Percentiles rank a stretch among this genome's conserved stretches.
Evolutionary conservation across 495 filamentous ascomycete species (phyloP).

Genomic region (Aspergillus panamensis): DNA sequence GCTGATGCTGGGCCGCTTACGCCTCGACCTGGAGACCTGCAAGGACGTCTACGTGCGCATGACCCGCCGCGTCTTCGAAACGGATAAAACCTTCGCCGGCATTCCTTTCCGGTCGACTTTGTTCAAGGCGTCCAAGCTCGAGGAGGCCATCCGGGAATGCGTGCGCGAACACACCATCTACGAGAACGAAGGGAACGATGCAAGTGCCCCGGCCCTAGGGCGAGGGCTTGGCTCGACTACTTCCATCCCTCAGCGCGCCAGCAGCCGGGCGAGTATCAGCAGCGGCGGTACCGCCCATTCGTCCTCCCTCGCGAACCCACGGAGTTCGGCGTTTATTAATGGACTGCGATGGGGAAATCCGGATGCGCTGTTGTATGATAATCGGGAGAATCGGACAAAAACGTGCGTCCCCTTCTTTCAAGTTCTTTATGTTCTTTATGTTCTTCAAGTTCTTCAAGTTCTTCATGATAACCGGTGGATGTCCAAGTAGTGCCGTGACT

Average conservation of each 20-base stretch:
- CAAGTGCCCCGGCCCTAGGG: too few species aligned
- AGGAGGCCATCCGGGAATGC: constrained; percentile 88
- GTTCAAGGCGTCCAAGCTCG: constrained; percentile 93
- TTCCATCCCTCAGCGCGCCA: constrained; percentile 42
- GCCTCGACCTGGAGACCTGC: constrained; percentile 91
- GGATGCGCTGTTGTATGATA: constrained; percentile 71
- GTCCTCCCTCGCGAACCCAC: constrained; percentile 26
- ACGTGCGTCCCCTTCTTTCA: constrained; percentile 61
- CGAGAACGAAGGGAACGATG: constrained; percentile 76
- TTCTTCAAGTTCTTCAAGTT: not conserved
- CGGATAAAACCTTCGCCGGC: constrained; percentile 93
- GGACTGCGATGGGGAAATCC: constrained; percentile 54
- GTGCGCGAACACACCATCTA: constrained; percentile 82
- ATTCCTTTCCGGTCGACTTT: constrained; percentile 90
- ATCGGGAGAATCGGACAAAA: constrained; percentile 81
- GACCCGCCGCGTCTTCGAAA: constrained; percentile 92
- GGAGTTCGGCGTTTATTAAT: constrained; percentile 40
- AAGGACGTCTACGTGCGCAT: constrained; percentile 94
- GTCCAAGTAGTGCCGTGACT: constrained; percentile 68
- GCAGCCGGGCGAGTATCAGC: constrained; percentile 45
- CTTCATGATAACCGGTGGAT: not conserved
- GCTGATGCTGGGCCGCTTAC: constrained; percentile 89
- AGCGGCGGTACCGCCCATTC: constrained; percentile 33
- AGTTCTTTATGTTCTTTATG: too few species aligned
- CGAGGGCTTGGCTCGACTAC: constrained; percentile 8